Conservation (phyloP, 2,329 filamentous ascomycete genomes). For the Sporothrix variecibatus region DNA sequence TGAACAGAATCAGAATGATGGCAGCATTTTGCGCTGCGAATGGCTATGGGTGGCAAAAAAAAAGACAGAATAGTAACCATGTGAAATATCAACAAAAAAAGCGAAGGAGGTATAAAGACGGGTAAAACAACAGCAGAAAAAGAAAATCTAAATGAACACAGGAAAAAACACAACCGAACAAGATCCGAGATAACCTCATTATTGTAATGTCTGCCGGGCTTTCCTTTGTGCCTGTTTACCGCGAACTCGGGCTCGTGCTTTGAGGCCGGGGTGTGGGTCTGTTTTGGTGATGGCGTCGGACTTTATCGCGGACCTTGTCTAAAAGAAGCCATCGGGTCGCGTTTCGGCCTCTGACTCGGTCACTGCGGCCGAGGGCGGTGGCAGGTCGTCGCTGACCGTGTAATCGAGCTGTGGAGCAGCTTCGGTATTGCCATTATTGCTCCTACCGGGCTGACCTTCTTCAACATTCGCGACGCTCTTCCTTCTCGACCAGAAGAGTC, state of each 20-base stretch:
- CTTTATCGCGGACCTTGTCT: neutral
- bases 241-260: neutral
- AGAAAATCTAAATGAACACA: neutral
- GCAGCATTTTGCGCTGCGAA: neutral
- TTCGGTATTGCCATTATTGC: neutral
- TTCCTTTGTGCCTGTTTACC: too few species aligned
- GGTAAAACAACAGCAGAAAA: neutral
- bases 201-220: neutral
- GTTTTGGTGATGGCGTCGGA: neutral
- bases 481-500: constrained; percentile 36
- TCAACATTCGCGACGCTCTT: constrained; percentile 2
- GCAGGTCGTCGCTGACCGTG: constrained; percentile 16
- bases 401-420: neutral
- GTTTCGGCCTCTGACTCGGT: neutral
- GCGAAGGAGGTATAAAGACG: neutral
- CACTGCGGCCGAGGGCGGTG: constrained; percentile 2
- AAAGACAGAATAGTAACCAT: neutral
- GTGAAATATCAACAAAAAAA: neutral
- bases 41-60: neutral
- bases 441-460: neutral
- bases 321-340: constrained; percentile 1
- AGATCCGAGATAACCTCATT: too few species aligned
- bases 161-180: neutral
- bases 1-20: neutral
- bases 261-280: neutral